These are phyloP conservation scores for Geoglossum cookeanum DNA, from an alignment of 2,329 filamentous ascomycete species.

Conservation along the genomic window DNA sequence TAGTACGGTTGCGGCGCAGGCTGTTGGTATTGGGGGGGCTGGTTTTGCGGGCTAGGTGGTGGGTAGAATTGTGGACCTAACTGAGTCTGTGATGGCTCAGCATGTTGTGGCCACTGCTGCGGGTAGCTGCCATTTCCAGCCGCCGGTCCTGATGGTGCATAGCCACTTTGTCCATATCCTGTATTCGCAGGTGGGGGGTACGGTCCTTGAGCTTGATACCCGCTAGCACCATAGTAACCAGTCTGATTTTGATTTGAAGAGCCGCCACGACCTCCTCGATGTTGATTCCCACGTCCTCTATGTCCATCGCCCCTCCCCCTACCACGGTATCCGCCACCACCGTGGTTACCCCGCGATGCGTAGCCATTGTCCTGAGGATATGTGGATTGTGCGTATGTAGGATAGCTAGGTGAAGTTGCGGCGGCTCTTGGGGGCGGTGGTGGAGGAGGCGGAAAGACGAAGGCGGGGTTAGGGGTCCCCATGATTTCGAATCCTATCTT, in stretches of 20 bases:
- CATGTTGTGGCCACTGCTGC: background rate
- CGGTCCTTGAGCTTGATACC: background rate
- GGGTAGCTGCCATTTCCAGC: background rate
- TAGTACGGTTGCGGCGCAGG: background rate
- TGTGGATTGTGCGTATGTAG: conserved; percentile 2
- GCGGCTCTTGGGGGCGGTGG: conserved; percentile 10
- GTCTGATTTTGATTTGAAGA: background rate
- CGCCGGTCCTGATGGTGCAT: background rate
- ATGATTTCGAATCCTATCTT: background rate
- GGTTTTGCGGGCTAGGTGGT: background rate
- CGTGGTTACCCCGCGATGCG: background rate
- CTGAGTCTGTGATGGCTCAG: background rate
- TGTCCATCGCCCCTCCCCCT: conserved; percentile 5
- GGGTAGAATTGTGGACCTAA: background rate
- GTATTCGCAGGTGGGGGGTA: background rate
- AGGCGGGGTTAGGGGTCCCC: conserved; percentile 1
- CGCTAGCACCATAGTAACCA: background rate
- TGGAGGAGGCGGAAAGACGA: conserved; percentile 12
- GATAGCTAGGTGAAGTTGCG: conserved; percentile 3
- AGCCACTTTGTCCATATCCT: background rate
- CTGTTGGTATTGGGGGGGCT: background rate
- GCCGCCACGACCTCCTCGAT: conserved; percentile 2
- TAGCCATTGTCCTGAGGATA: conserved; percentile 1
- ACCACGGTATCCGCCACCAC: conserved; percentile 3
- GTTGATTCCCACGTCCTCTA: conserved; percentile 5